phyloP scores from a whole-genome alignment of 495 filamentous ascomycete genomes.

The Neurospora sp. region DNA sequence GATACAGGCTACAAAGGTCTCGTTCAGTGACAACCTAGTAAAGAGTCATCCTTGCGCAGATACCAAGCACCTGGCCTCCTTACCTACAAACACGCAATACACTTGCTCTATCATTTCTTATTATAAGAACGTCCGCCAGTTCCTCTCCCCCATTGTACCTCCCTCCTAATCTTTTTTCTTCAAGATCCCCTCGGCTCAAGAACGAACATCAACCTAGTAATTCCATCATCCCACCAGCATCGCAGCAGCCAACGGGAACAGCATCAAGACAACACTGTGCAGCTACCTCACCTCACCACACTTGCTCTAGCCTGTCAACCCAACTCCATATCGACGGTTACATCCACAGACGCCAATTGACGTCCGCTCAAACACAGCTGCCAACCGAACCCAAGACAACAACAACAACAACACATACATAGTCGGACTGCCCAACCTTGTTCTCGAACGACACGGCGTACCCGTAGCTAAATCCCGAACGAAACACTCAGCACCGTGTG shows the following conservation, averaged over 20 bases:
- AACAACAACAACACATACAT: background rate
- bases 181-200: background rate
- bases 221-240: background rate
- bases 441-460: background rate
- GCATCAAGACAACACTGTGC: background rate
- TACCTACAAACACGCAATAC: background rate
- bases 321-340: background rate
- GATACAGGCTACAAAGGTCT: background rate
- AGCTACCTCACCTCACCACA: background rate
- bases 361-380: background rate
- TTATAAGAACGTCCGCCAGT: background rate
- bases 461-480: background rate
- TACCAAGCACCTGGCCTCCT: background rate
- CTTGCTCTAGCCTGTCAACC: background rate
- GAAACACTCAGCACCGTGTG: background rate
- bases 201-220: background rate
- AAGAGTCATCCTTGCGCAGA: background rate
- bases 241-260: background rate
- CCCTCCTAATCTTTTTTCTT: background rate
- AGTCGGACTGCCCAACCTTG: background rate
- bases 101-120: background rate
- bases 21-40: background rate
- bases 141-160: background rate
- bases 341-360: background rate
- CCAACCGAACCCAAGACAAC: background rate